A percentile compares a stretch with the other conserved stretches of the same genome.
phyloP scores from a whole-genome alignment of 306 rosid species.

The Luffa acutangula region DNA sequence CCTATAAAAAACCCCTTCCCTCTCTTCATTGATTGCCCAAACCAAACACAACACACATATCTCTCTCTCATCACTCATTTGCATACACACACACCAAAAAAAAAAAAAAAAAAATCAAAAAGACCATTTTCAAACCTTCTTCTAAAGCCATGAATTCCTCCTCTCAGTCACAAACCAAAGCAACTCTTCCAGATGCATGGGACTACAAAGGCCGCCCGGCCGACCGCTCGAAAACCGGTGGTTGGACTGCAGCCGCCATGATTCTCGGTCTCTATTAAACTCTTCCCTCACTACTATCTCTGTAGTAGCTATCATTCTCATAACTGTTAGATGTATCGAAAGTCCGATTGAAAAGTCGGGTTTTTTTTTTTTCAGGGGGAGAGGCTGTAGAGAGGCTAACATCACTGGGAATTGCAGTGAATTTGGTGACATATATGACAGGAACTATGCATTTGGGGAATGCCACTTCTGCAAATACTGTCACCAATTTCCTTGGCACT shows the following conservation, averaged over 20 bases:
- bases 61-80: neutral
- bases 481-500: conserved; percentile 83
- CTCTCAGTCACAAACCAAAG: conserved; percentile 34
- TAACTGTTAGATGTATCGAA: neutral
- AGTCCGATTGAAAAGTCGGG: neutral
- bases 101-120: neutral
- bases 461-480: conserved; percentile 72
- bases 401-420: conserved; percentile 81
- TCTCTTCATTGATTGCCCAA: conserved; percentile 2
- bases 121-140: neutral
- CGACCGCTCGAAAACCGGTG: conserved; percentile 48
- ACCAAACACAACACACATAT: neutral
- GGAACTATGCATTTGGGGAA: conserved; percentile 86
- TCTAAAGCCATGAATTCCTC: conserved; percentile 13
- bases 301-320: neutral
- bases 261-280: conserved; percentile 38
- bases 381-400: conserved; percentile 80
- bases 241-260: conserved; percentile 80
- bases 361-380: conserved; percentile 35
- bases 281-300: neutral
- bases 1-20: neutral
- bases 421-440: conserved; percentile 74
- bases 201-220: conserved; percentile 70
- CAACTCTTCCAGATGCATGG: conserved; percentile 50
- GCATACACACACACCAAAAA: neutral